Evolutionary conservation across 805 yeast species (phyloP), one percentile per base, ranked within the genome.

Genomic region (Nakazawaea ishiwadae): DNA sequence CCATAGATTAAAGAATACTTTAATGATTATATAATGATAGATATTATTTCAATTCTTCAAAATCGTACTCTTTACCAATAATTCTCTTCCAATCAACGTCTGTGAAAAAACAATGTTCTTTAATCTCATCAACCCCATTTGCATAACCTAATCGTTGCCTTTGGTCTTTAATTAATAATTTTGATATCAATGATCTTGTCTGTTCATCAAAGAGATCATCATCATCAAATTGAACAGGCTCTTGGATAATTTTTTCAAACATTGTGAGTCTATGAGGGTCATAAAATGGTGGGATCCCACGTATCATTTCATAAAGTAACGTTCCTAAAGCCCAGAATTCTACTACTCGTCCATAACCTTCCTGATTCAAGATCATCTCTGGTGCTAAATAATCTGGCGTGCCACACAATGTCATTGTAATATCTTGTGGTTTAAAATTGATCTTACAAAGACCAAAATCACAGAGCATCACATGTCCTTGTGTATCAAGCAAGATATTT

Each of bases 301-400:
- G 88, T 46, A 93, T 69, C 99, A 91, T 93, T 58, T 91, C 99
- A 59, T 87, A 91, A 35, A 91, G 68, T 40, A 91, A 69, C 12
- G 90, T 89, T 29, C 99, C 99, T 51, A 91, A 69, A 1, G 99
- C 93, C 99, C 99, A 91, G 91, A 96, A 91, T 63, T 91, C 99
- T 16, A 93, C 98, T 8, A 84, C 82, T 59, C 95, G 80, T 2
- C 97, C 88, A 62, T 91, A 91, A 1, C 98, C 98, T 58, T 86
- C 88, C 37, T 93, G 91, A 51, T 88, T 68, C 35, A 91, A 67
- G n/a, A n/a, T n/a, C 50, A 91, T 68, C 62, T 93, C 99, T 1
- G 99, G 99, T 1, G 98, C 96, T 49, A 91, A 69, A 61, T 93
- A 93, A 62, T 91, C 98, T 0, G 97, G 98, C 0, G 99, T 93